Base-by-base conservation (phyloP, 2,329 filamentous ascomycete genomes). In the Trichophyton mentagrophytes region DNA sequence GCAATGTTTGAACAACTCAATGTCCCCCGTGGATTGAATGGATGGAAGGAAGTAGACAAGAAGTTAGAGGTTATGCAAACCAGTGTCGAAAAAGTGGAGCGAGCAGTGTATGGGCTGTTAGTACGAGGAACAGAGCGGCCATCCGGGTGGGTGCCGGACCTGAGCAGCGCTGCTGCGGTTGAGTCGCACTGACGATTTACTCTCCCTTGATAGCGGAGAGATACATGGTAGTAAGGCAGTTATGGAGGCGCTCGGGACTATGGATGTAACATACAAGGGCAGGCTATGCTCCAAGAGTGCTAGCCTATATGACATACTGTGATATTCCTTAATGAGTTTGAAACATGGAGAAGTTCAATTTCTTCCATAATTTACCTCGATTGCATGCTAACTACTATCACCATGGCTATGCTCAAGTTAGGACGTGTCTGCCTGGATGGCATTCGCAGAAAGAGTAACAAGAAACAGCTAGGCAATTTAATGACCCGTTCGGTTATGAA, bases 21-120 rank as follows among this genome's bases (percentile, higher is more conserved):
- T 79, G 75, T 80, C 72, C 69, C 79, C 64, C 65, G 71, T 38
- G 67, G 77, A 76, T 77, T 77, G 78, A 77, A 66, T 9, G 79
- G 88, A 70, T 77, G 76, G 3, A 79, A 78, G 63, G 84, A 88
- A 66, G 85, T 88, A 65, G 78, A 83, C 56, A 86, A 86, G 74
- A 99, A 99, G 80, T 83, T 90, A 76, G 84, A 85, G 46, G 87
- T 91, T 0, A 95, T 96, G 88, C 82, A 86, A 68, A 83, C 83
- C 69, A 95, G 90, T 72, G 90, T 99, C 27, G 85, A 87, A 69
- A 99, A 99, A 79, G 93, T 99, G 9, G 93, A 99, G 80, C 85
- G 84, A 66, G 83, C 92, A 25, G 85, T 90, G 33, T 99, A 97
- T 73, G 90, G 90, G 3, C 83, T 96, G 66, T 84, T 87, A 33